Base-by-base conservation (phyloP, 192 early-diverging fungal genomes). In the Coemansia sp. region DNA sequence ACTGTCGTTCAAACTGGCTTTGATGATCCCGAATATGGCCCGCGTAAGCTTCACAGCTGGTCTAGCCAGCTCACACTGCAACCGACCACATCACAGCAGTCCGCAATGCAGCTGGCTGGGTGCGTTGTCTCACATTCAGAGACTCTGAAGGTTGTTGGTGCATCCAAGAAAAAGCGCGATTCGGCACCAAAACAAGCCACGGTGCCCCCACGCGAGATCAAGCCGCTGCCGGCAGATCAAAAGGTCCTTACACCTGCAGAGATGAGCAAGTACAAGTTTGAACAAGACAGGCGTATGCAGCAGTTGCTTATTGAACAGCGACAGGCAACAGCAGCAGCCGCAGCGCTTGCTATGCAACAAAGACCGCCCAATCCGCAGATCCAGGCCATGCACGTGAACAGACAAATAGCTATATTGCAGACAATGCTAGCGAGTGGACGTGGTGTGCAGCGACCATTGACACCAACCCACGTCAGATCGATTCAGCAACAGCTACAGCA, bases 101-200 rank as follows among this genome's bases (percentile, higher is more conserved):
- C 72, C n/a, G 72, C 72, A 1, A 80, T 80, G 77, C 79, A 76
- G 65, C 62, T 76, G 37, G 79, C 79, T 12, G 72, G 63, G 9
- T 59, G 62, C 36, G 8, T 73, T 18, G 74, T 81, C 4, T 67
- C 73, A 16, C 79, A 81, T 37, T 67, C 67, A 8, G 79, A 75
- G 65, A 51, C 70, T 8, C 49, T 69, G 41, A 65, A 67, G 62
- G 37, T 73, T 0, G 67, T 76, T 32, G 65, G 49, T 26, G 67
- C 69, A n/a, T 75, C 79, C 12, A 81, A 76, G 67, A 73, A 54
- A 43, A 81, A 81, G 71, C 69, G 67, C 21, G 73, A 81, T 42
- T 21, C 74, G 1, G 67, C 73, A 7, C 48, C 59, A 16, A 63
- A 68, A 51, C 68, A 74, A 9, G 62, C 67, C 1, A 22, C 74